These are phyloP conservation scores for Mortierella polycephala DNA, from an alignment of 371 early-diverging fungal species.

Conservation along the genomic window DNA sequence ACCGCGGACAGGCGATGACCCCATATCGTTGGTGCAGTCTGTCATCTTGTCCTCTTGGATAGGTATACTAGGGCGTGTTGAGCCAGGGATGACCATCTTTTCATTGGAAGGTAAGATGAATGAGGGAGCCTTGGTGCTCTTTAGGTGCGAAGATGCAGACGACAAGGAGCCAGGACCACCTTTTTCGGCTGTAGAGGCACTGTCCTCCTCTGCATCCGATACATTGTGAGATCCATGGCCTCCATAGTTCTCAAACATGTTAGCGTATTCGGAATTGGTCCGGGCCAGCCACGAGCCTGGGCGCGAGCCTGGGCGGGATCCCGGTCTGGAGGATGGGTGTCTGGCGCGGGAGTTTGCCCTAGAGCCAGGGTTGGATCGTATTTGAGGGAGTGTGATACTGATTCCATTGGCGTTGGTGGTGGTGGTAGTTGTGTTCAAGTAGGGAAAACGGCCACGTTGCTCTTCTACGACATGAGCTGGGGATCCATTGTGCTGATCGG, in stretches of 20 bases:
- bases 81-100: conserved; percentile 21
- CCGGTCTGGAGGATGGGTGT: conserved; percentile 20
- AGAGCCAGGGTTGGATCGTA: conserved; percentile 34
- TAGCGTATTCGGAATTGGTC: conserved; percentile 50
- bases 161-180: conserved; percentile 1
- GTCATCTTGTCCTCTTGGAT: conserved; percentile 29
- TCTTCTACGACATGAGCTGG: conserved; percentile 3
- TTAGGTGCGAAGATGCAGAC: conserved; percentile 6
- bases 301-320: conserved; percentile 37
- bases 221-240: conserved; percentile 20
- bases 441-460: conserved; percentile 28
- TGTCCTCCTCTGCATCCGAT: conserved; percentile 31
- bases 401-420: conserved; percentile 3
- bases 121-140: conserved; percentile 15
- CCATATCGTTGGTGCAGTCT: conserved; percentile 9
- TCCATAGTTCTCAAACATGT: conserved; percentile 53
- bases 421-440: conserved; percentile 3
- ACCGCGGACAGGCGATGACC: conserved; percentile 38
- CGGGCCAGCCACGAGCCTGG: conserved; percentile 51
- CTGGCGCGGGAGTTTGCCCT: conserved; percentile 38
- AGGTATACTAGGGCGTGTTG: conserved; percentile 19
- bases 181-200: conserved; percentile 19
- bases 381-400: not conserved
- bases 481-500: conserved; percentile 4
- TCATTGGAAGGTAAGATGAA: conserved; percentile 26